Evolutionary conservation across 495 filamentous ascomycete species (phyloP), one percentile per base, ranked within the genome.

Genomic region (Aspergillus sparsus): DNA sequence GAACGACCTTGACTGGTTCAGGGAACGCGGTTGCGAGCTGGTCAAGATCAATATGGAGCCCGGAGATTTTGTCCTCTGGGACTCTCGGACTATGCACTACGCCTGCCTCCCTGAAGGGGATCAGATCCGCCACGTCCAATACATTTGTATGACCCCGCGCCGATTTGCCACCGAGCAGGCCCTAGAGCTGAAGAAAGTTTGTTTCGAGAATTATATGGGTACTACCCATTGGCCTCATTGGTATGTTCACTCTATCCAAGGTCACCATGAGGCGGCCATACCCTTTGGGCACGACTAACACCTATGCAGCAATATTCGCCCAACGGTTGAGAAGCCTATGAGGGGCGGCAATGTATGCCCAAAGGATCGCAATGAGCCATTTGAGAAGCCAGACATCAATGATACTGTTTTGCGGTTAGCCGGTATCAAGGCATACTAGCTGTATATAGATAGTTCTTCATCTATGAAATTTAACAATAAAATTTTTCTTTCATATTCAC

Each of bases 51-150:
- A 69, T 42, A 65, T 57, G 58, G 73, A 74, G 16, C 71, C 73
- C 12, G 76, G 74, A 2, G 74, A 77, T 58, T 66, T 79, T 58
- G 69, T 79, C 0, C 71, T 77, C 10, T 75, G 76, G 76, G 76
- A 79, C 34, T 73, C 69, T 0, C 64, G 74, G 13, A 72, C 74
- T 10, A 72, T 77, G 65, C 76, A 79, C 57, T 76, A 76, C 33
- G 74, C 71, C 8, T 62, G 63, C 33, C 49, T 71, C 33, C 74
- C 74, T 3, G 65, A 72, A 50, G 73, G 74, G 2, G 50, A 73
- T n/a, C 68, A 74, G 47, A 77, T 74, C 31, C 67, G 75, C 15
- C 70, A 72, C 46, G 70, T 71, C 9, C 68, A 71, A 39, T 71
- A 73, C 31, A 67, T 71, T 46, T 71, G 68, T 51, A 69, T 71